A percentile compares a stretch with the other conserved stretches of the same genome.
phyloP scores from a whole-genome alignment of 371 early-diverging fungal genomes.

The Funneliformis caledonium region DNA sequence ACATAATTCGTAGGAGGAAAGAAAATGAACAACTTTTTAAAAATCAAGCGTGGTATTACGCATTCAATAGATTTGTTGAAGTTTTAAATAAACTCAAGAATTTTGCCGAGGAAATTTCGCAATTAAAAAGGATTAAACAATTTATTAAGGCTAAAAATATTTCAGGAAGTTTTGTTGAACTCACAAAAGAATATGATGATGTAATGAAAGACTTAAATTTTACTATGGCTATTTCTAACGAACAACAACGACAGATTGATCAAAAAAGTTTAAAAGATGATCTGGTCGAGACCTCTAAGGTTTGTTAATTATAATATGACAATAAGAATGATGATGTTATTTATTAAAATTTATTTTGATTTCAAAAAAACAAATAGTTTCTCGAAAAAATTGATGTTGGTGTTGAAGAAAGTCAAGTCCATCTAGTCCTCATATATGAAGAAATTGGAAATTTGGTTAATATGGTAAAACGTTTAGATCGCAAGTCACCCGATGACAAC shows the following conservation, averaged over 20 bases:
- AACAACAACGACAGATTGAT: slow-evolving; percentile 16
- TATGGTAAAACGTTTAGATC: too few relatives aligned
- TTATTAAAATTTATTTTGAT: too few relatives aligned
- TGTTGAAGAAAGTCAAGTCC: too few relatives aligned
- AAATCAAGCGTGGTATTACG: slow-evolving; percentile 3
- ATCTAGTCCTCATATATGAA: too few relatives aligned
- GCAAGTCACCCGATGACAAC: too few relatives aligned
- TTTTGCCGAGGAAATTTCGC: slow-evolving; percentile 10
- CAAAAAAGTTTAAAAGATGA: slow-evolving; percentile 2
- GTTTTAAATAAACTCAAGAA: slow-evolving; percentile 19
- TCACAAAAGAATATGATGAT: background rate
- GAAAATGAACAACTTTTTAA: slow-evolving; percentile 23
- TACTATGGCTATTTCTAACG: slow-evolving; percentile 10
- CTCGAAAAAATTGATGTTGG: too few relatives aligned
- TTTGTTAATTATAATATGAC: too few relatives aligned
- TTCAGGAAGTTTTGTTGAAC: background rate
- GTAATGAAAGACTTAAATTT: slow-evolving; percentile 12
- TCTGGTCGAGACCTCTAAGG: background rate
- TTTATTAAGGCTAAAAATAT: slow-evolving; percentile 9
- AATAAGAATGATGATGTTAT: too few relatives aligned
- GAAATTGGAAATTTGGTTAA: too few relatives aligned
- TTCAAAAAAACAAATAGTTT: too few relatives aligned
- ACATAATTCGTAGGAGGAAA: slow-evolving; percentile 7
- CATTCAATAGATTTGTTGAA: background rate
- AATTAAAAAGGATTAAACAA: slow-evolving; percentile 15